A percentile compares a stretch with the other conserved stretches of the same genome.
Evolutionary conservation across 169 alveolate species (phyloP).

Genomic region (Plasmodium relictum): DNA sequence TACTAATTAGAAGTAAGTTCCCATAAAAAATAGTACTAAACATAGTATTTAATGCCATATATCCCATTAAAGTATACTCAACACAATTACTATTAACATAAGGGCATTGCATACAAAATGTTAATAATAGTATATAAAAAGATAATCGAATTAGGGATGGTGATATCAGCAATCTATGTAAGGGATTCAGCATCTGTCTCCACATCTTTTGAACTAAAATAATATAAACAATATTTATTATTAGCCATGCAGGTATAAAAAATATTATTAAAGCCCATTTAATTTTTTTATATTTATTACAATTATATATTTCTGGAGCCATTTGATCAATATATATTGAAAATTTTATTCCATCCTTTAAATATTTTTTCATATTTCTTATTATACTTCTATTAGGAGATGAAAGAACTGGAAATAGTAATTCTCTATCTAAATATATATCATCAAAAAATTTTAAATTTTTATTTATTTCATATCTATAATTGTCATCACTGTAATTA

Average conservation of each 20-base stretch:
- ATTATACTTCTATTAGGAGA: conserved; percentile 17
- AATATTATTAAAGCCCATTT: conserved; percentile 68
- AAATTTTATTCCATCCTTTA: conserved; percentile 27
- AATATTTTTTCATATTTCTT: conserved; percentile 22
- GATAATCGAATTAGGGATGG: conserved; percentile 59
- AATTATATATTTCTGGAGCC: conserved; percentile 32
- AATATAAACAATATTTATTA: conserved; percentile 54
- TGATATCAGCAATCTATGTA: conserved; percentile 46
- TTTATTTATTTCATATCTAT: conserved; percentile 12
- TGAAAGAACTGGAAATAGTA: background rate
- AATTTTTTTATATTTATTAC: conserved; percentile 48
- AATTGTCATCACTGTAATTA: conserved; percentile 12
- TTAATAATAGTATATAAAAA: conserved; percentile 36
- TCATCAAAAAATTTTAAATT: background rate
- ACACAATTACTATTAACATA: conserved; percentile 12
- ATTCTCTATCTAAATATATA: background rate
- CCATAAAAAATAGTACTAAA: conserved; percentile 72
- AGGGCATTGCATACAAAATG: conserved; percentile 45
- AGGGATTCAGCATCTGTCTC: conserved; percentile 73
- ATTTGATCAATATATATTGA: conserved; percentile 41
- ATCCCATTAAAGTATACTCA: conserved; percentile 52
- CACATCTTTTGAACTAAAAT: conserved; percentile 40
- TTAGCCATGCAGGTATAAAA: conserved; percentile 77
- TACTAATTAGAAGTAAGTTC: conserved; percentile 51
- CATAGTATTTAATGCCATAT: conserved; percentile 66